Evolutionary conservation across 2,329 filamentous ascomycete genomes (phyloP).

Genomic region (Parafenestella ontariensis): DNA sequence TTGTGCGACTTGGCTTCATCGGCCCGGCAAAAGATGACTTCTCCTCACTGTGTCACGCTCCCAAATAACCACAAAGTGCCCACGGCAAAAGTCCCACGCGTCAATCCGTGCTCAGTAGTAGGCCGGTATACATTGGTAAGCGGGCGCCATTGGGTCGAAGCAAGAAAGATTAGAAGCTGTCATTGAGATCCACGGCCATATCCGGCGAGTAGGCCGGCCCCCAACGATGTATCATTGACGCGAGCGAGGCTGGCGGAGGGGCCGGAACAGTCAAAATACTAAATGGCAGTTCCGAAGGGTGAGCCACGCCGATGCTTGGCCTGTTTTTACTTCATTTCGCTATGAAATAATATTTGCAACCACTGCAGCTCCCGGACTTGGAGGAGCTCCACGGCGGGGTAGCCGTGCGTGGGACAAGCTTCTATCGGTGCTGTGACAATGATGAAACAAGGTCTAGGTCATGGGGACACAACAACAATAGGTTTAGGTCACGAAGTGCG

Average conservation of each 20-base stretch:
- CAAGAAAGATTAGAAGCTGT: conserved; percentile 7
- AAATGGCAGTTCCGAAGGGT: conserved; percentile 12
- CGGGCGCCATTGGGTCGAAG: conserved; percentile 4
- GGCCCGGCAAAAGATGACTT: background rate
- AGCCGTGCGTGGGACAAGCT: conserved; percentile 15
- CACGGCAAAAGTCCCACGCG: conserved; percentile 16
- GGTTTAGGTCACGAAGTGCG: no score
- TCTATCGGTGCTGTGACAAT: conserved; percentile 21
- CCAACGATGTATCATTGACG: conserved; percentile 27
- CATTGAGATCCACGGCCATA: conserved; percentile 11
- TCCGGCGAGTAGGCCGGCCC: conserved; percentile 17
- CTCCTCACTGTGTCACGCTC: background rate
- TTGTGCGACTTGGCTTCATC: background rate
- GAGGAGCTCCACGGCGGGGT: conserved; percentile 28
- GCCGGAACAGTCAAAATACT: conserved; percentile 22
- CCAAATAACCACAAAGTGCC: conserved; percentile 6
- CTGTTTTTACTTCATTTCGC: conserved; percentile 20
- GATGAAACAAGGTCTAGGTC: conserved; percentile 20
- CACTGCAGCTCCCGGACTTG: conserved; percentile 26
- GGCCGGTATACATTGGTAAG: conserved; percentile 13
- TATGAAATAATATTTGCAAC: conserved; percentile 21
- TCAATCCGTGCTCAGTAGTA: conserved; percentile 2
- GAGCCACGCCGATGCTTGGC: conserved; percentile 23
- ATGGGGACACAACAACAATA: no score
- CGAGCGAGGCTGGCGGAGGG: conserved; percentile 18